These are phyloP conservation scores for Triangularia verruculosa DNA, from an alignment of 2,329 filamentous ascomycete genomes.

Conservation along the genomic window DNA sequence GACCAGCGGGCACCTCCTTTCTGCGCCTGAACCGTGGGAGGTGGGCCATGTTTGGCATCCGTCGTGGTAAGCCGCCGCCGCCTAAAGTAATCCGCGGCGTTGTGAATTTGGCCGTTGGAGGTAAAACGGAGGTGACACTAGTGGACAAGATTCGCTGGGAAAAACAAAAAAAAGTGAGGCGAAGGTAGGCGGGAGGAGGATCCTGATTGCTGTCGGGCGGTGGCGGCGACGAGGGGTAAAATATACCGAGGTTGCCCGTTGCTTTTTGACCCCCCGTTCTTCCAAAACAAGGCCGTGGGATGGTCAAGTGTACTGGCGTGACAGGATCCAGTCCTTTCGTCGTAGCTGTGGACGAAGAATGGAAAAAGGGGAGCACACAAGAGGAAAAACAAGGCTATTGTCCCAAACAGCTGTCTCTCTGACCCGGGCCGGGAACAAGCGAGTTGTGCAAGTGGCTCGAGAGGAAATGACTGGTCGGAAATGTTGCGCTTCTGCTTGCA, in stretches of 20 bases:
- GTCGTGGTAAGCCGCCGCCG: neutral
- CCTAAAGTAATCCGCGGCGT: neutral
- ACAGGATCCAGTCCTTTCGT: neutral
- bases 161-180: neutral
- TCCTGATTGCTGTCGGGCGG: neutral
- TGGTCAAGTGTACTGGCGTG: no score
- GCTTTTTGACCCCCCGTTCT: neutral
- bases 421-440: neutral
- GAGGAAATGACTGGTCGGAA: neutral
- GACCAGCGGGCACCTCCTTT: slow-evolving; percentile 28
- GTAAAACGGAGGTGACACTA: neutral
- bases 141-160: neutral
- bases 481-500: neutral
- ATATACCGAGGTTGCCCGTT: neutral
- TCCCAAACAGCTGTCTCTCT: neutral
- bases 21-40: slow-evolving; percentile 33
- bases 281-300: neutral
- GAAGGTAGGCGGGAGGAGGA: neutral
- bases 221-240: slow-evolving; percentile 10
- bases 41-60: slow-evolving; percentile 29
- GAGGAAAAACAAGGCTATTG: neutral
- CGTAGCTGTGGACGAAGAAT: no score
- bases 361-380: neutral
- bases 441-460: neutral
- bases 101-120: neutral